Evolutionary conservation across 805 yeast species (phyloP).

Genomic region (Candida endomychidarum): DNA sequence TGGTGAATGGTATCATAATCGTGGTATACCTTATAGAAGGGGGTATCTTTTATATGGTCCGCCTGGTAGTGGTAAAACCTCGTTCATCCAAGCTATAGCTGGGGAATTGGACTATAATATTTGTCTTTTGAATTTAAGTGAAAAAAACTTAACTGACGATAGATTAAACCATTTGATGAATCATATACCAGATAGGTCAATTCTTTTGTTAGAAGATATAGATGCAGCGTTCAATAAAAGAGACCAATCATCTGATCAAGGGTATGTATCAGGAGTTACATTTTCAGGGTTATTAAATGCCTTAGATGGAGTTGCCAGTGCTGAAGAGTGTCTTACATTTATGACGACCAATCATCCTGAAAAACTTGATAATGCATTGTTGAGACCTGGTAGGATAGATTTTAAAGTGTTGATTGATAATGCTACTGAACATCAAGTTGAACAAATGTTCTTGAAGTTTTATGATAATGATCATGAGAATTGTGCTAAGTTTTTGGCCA

Average conservation of each 20-base stretch:
- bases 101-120: constrained; percentile 95
- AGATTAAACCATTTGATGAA: constrained; percentile 93
- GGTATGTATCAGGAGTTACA: constrained; percentile 85
- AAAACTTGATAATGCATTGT: constrained; percentile 83
- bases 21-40: constrained; percentile 97
- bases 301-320: constrained; percentile 94
- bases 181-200: constrained; percentile 87
- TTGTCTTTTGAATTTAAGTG: constrained; percentile 88
- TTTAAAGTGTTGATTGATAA: constrained; percentile 78
- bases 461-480: constrained; percentile 61
- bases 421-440: constrained; percentile 81
- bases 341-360: constrained; percentile 99
- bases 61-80: constrained; percentile 96
- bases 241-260: constrained; percentile 71
- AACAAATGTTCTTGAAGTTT: constrained; percentile 83
- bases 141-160: constrained; percentile 90
- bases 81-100: constrained; percentile 94
- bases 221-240: constrained; percentile 94
- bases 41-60: constrained; percentile 95
- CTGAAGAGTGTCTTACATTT: constrained; percentile 93
- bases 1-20: constrained; percentile 88
- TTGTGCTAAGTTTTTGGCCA: constrained; percentile 52
- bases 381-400: constrained; percentile 95
- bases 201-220: constrained; percentile 83
- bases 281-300: constrained; percentile 94